Percentiles rank a stretch among this genome's conserved stretches.
Evolutionary conservation across 1,284 basidiomycete species (phyloP).

Genomic region (Ganoderma boninense): DNA sequence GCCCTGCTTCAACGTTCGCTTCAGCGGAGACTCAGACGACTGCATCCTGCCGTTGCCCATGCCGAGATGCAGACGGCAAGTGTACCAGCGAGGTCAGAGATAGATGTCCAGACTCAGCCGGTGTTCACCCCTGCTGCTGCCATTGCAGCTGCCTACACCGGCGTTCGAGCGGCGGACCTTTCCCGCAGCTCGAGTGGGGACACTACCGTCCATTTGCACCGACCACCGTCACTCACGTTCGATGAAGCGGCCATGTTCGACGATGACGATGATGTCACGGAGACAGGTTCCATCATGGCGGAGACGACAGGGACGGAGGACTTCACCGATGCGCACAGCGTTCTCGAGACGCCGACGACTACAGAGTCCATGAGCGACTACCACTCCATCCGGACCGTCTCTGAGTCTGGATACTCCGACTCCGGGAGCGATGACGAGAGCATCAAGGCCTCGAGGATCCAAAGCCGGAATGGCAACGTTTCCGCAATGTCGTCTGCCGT

Average conservation of each 20-base stretch:
- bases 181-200: constrained; percentile 45
- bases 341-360: constrained; percentile 72
- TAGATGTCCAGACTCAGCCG: constrained; percentile 45
- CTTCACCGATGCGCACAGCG: constrained; percentile 85
- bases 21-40: constrained; percentile 25
- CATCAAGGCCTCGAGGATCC: constrained; percentile 67
- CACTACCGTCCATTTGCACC: constrained; percentile 52
- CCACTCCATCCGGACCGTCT: constrained; percentile 77
- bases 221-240: constrained; percentile 42
- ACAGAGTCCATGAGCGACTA: constrained; percentile 67
- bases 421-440: constrained; percentile 61
- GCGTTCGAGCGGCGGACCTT: constrained; percentile 25
- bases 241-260: constrained; percentile 45
- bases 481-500: constrained; percentile 38
- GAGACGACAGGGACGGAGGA: constrained; percentile 76
- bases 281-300: constrained; percentile 63
- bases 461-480: constrained; percentile 43
- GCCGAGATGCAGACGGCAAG: not conserved
- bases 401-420: constrained; percentile 68
- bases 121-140: constrained; percentile 9
- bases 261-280: constrained; percentile 65
- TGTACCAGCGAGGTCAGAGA: constrained; percentile 33
- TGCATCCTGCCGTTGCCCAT: constrained; percentile 27
- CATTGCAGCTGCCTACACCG: constrained; percentile 30
- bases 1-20: constrained; percentile 22